Conservation (phyloP, 2,329 filamentous ascomycete genomes). For the Colletotrichum sp. region DNA sequence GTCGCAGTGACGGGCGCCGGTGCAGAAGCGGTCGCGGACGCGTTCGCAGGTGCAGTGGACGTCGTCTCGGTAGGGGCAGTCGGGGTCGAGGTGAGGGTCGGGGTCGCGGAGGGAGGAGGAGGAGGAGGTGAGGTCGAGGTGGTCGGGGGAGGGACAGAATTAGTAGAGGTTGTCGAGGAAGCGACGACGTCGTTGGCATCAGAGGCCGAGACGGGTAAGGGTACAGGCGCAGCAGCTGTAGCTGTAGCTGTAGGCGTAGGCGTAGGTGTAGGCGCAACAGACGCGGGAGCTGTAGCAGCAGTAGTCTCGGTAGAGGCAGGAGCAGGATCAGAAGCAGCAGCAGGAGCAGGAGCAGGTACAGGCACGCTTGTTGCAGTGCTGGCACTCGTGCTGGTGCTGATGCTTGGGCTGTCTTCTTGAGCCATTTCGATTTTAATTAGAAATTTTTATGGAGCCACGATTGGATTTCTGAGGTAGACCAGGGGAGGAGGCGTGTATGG, state of each 20-base stretch:
- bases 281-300: neutral
- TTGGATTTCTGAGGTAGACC: conserved; percentile 33
- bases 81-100: conserved; percentile 6
- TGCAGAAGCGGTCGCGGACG: neutral
- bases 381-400: conserved; percentile 19
- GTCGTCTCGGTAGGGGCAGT: neutral
- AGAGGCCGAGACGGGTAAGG: neutral
- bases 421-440: conserved; percentile 45
- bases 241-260: neutral
- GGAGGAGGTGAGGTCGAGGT: conserved; percentile 4
- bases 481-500: conserved; percentile 27
- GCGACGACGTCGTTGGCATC: conserved; percentile 17
- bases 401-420: conserved; percentile 29
- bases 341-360: conserved; percentile 1
- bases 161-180: conserved; percentile 17
- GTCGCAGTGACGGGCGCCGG: neutral
- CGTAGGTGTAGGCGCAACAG: neutral
- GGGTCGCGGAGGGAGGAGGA: conserved; percentile 4
- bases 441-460: conserved; percentile 43
- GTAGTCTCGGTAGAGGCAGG: neutral
- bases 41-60: conserved; percentile 4
- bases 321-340: neutral
- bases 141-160: conserved; percentile 15
- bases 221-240: neutral
- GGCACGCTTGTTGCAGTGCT: conserved; percentile 19